Percentiles rank a stretch among this genome's conserved stretches.
Evolutionary conservation across 2,329 filamentous ascomycete species (phyloP).

Genomic region (Penicillium janthinellum): DNA sequence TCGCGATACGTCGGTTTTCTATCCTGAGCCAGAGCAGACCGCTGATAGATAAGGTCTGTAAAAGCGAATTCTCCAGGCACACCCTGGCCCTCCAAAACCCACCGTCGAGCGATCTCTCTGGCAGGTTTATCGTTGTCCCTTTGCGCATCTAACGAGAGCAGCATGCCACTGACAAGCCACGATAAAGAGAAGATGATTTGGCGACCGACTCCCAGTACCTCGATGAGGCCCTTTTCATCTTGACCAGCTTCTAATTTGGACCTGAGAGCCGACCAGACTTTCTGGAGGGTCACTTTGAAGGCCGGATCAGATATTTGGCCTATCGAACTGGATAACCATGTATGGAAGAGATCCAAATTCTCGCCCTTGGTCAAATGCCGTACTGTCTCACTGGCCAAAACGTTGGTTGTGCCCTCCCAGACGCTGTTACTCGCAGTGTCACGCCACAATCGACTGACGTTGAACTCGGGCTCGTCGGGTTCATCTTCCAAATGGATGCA

Average conservation of each 20-base stretch:
- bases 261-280: slow-evolving; percentile 9
- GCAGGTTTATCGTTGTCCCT: slow-evolving; percentile 36
- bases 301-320: slow-evolving; percentile 12
- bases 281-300: slow-evolving; percentile 9
- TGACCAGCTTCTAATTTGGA: slow-evolving; percentile 3
- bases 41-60: slow-evolving; percentile 26
- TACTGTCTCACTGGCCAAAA: slow-evolving; percentile 59
- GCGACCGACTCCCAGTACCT: slow-evolving; percentile 30
- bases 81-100: slow-evolving; percentile 35
- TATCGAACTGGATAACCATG: slow-evolving; percentile 51
- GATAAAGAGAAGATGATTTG: slow-evolving; percentile 39
- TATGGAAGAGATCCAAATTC: slow-evolving; percentile 31
- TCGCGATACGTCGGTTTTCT: slow-evolving; percentile 10
- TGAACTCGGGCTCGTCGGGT: slow-evolving; percentile 58
- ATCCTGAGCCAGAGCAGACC: not conserved
- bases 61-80: slow-evolving; percentile 31
- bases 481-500: slow-evolving; percentile 17
- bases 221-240: slow-evolving; percentile 12
- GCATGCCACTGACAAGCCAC: slow-evolving; percentile 38
- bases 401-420: slow-evolving; percentile 72
- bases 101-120: slow-evolving; percentile 39
- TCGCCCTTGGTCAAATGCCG: slow-evolving; percentile 27
- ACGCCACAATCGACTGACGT: slow-evolving; percentile 65
- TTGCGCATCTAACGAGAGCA: slow-evolving; percentile 43
- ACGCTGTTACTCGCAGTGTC: slow-evolving; percentile 57